Conservation (phyloP, 768 basidiomycete species). For the Collybiopsis confluens region DNA sequence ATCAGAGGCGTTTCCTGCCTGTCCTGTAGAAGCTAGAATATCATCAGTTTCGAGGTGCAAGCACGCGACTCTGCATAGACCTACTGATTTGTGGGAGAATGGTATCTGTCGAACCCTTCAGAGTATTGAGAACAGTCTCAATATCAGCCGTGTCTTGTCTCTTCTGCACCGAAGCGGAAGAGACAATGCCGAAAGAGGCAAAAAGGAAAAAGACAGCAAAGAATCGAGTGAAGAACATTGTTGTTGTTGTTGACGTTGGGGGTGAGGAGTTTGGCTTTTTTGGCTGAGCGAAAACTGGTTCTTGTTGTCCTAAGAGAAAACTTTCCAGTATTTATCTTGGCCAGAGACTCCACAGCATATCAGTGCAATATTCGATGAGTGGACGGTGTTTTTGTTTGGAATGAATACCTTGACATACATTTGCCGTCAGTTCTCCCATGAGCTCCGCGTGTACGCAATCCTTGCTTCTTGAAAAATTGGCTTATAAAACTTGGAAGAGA, state of each 20-base stretch:
- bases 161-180: neutral
- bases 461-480: neutral
- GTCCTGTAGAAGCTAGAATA: slow-evolving; percentile 7
- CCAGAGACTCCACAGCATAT: neutral
- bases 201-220: slow-evolving; percentile 3
- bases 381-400: too few relatives aligned
- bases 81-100: slow-evolving; percentile 2
- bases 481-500: neutral
- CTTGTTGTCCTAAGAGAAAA: neutral
- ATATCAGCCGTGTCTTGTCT: slow-evolving; percentile 3
- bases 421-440: neutral
- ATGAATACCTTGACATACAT: neutral
- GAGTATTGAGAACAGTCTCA: neutral
- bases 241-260: neutral
- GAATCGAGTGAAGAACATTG: slow-evolving; percentile 3
- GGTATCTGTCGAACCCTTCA: neutral
- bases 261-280: neutral
- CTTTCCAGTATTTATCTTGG: neutral
- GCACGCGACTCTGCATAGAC: neutral
- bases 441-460: neutral
- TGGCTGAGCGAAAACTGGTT: too few relatives aligned
- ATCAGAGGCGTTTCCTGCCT: slow-evolving; percentile 15
- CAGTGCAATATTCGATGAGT: too few relatives aligned
- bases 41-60: neutral
- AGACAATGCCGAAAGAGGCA: neutral